Percentiles rank a stretch among this genome's conserved stretches.
Evolutionary conservation across 805 yeast genomes (phyloP).

Genomic region (Teunomyces cretensis): DNA sequence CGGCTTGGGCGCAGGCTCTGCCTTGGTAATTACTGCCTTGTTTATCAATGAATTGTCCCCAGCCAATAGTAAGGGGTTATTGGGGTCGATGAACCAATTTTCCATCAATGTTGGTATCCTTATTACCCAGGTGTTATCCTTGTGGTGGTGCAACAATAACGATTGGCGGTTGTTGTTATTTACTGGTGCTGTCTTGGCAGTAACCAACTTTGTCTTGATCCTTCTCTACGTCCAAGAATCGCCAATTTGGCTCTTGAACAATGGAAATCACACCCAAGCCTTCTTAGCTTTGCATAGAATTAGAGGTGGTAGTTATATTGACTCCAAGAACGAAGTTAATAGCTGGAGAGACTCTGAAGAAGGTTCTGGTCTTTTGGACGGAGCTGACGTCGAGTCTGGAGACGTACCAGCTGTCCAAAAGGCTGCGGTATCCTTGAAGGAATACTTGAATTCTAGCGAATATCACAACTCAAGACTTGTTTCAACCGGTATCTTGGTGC

Average conservation of each 20-base stretch:
- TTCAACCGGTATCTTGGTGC: conserved; percentile 69
- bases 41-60: conserved; percentile 83
- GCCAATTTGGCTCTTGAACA: conserved; percentile 74
- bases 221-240: conserved; percentile 59
- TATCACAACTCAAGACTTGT: conserved; percentile 61
- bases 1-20: conserved; percentile 86
- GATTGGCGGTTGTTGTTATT: conserved; percentile 74
- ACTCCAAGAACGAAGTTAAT: conserved; percentile 36
- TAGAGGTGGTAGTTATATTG: conserved; percentile 39
- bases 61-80: conserved; percentile 59
- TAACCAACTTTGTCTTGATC: conserved; percentile 43
- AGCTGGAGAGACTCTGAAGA: conserved; percentile 28
- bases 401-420: background rate
- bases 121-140: conserved; percentile 72
- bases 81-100: conserved; percentile 90
- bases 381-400: conserved; percentile 5
- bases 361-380: conserved; percentile 18
- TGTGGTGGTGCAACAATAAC: conserved; percentile 59
- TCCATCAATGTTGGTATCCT: conserved; percentile 84
- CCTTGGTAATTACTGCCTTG: conserved; percentile 82
- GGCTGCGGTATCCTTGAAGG: conserved; percentile 24
- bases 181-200: conserved; percentile 58
- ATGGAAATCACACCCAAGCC: conserved; percentile 47
- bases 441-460: conserved; percentile 50
- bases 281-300: conserved; percentile 33